A percentile compares a stretch with the other conserved stretches of the same genome.
Evolutionary conservation across 2,329 filamentous ascomycete species (phyloP).

Genomic region (Pseudogymnoascus verrucosus): DNA sequence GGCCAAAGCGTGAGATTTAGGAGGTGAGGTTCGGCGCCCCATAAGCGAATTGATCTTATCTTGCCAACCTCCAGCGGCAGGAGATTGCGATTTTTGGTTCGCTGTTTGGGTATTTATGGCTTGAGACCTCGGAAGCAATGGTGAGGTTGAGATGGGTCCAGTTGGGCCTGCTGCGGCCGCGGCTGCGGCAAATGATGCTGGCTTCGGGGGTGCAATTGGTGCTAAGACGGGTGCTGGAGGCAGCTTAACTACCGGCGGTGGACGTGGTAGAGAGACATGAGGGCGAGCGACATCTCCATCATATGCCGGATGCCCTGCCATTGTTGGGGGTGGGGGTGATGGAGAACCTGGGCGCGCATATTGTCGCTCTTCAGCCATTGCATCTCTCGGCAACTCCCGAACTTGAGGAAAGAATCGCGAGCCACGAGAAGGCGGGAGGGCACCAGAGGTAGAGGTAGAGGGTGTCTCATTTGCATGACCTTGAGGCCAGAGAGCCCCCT

Average conservation of each 20-base stretch:
- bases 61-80: conserved; percentile 52
- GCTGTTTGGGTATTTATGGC: conserved; percentile 29
- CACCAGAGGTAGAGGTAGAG: conserved; percentile 15
- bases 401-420: conserved; percentile 54
- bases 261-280: conserved; percentile 60
- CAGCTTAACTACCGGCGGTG: conserved; percentile 71
- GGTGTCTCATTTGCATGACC: neutral
- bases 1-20: conserved; percentile 51
- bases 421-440: conserved; percentile 39
- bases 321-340: conserved; percentile 64
- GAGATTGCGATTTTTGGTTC: conserved; percentile 31
- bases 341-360: conserved; percentile 43
- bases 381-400: conserved; percentile 33
- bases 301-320: conserved; percentile 63
- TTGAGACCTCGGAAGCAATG: conserved; percentile 17
- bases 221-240: conserved; percentile 49
- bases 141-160: conserved; percentile 14
- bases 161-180: conserved; percentile 27
- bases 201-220: conserved; percentile 36
- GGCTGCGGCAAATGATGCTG: conserved; percentile 36
- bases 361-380: conserved; percentile 34
- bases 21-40: conserved; percentile 52
- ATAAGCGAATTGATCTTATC: conserved; percentile 73
- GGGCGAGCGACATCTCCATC: conserved; percentile 58
- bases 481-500: neutral